Evolutionary conservation across 208 protist genomes (phyloP).

Genomic region (Leishmania amazonensis): DNA sequence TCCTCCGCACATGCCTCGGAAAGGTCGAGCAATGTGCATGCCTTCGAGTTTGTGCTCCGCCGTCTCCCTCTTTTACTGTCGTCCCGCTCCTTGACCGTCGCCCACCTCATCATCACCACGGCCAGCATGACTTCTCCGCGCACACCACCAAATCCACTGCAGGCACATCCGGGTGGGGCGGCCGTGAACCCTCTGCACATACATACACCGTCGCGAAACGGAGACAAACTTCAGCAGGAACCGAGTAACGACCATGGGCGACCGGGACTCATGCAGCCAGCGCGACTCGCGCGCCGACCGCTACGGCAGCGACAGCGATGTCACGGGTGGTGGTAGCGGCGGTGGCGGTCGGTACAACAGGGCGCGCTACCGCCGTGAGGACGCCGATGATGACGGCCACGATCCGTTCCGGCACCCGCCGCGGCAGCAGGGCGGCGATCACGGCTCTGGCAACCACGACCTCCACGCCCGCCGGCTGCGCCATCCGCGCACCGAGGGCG

Average conservation of each 20-base stretch:
- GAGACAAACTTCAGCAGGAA: background rate
- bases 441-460: background rate
- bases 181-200: background rate
- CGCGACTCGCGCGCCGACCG: conserved; percentile 32
- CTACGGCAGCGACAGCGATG: conserved; percentile 12
- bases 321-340: conserved; percentile 2
- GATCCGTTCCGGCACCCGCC: background rate
- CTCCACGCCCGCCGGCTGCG: background rate
- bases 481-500: conserved; percentile 3
- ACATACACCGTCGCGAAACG: conserved; percentile 2
- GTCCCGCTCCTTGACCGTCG: no score
- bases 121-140: background rate
- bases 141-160: background rate
- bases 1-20: background rate
- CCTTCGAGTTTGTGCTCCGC: background rate
- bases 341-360: conserved; percentile 32
- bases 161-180: background rate
- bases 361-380: conserved; percentile 25
- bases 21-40: background rate
- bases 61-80: background rate
- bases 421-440: conserved; percentile 4
- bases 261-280: conserved; percentile 14
- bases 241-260: conserved; percentile 6
- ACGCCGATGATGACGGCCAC: background rate
- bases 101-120: background rate